These are phyloP conservation scores for Thelephora aurantiotincta DNA, from an alignment of 768 basidiomycete species.

Conservation along the genomic window DNA sequence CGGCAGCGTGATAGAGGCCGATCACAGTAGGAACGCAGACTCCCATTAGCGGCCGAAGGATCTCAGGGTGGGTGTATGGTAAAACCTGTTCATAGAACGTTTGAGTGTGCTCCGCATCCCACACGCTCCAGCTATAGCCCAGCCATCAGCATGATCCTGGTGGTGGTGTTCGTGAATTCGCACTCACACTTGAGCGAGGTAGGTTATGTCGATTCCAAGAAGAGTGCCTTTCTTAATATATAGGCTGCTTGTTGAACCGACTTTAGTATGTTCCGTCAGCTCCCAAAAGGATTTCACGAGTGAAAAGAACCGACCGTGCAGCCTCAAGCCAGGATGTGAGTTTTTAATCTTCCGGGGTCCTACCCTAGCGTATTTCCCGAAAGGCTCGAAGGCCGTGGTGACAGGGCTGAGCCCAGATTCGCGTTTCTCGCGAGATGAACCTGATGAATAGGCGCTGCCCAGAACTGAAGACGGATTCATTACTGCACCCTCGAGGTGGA, in stretches of 20 bases:
- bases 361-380: no score
- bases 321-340: no score
- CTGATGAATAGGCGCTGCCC: conserved; percentile 19
- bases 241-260: background rate
- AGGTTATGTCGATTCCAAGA: background rate
- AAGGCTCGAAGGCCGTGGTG: no score
- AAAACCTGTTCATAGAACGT: conserved; percentile 6
- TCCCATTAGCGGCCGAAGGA: conserved; percentile 14
- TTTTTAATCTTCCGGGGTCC: no score
- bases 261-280: background rate
- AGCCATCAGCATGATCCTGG: conserved; percentile 1
- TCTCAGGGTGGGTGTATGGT: conserved; percentile 8
- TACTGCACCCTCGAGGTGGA: conserved; percentile 2
- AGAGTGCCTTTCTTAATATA: background rate
- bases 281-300: no score
- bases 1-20: conserved; percentile 4
- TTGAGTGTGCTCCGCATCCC: background rate
- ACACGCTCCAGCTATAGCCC: background rate
- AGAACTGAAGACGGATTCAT: conserved; percentile 19
- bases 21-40: conserved; percentile 8
- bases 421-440: background rate
- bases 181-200: conserved; percentile 34
- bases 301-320: no score
- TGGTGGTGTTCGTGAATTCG: conserved; percentile 26
- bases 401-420: no score